These are phyloP conservation scores for Suaeda aralocaspica DNA, from an alignment of 148 eudicot genomes.

Conservation along the genomic window DNA sequence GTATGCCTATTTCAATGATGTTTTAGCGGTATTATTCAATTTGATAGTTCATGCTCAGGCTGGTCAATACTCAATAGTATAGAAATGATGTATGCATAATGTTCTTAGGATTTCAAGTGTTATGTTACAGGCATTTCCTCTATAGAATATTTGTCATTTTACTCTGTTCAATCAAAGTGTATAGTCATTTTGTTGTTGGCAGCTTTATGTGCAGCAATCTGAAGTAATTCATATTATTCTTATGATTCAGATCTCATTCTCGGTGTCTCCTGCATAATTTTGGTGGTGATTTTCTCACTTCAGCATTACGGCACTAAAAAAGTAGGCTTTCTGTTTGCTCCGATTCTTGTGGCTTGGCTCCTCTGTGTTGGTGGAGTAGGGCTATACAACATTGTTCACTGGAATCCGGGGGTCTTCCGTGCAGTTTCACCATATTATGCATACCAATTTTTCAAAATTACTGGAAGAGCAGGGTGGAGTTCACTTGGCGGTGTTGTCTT, in stretches of 20 bases:
- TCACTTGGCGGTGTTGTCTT: slow-evolving; percentile 47
- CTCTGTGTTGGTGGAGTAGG: slow-evolving; percentile 42
- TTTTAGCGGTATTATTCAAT: not conserved
- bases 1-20: slow-evolving; percentile 1
- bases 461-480: slow-evolving; percentile 44
- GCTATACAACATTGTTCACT: slow-evolving; percentile 38
- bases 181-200: not conserved
- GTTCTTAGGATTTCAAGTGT: not conserved
- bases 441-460: slow-evolving; percentile 34
- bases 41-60: not conserved
- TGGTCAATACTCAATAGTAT: not conserved
- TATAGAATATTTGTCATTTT: not conserved
- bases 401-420: slow-evolving; percentile 41
- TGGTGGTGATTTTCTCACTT: slow-evolving; percentile 43
- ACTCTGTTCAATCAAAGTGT: not conserved
- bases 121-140: too few relatives aligned
- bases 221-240: slow-evolving; percentile 2
- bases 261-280: slow-evolving; percentile 28
- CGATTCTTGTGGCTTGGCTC: slow-evolving; percentile 45
- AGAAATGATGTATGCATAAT: not conserved
- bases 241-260: slow-evolving; percentile 31
- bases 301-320: slow-evolving; percentile 43
- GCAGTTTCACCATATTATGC: slow-evolving; percentile 45
- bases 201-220: not conserved
- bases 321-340: slow-evolving; percentile 52